Conservation (phyloP, 2,329 filamentous ascomycete species). For the Plenodomus tracheiphilus region DNA sequence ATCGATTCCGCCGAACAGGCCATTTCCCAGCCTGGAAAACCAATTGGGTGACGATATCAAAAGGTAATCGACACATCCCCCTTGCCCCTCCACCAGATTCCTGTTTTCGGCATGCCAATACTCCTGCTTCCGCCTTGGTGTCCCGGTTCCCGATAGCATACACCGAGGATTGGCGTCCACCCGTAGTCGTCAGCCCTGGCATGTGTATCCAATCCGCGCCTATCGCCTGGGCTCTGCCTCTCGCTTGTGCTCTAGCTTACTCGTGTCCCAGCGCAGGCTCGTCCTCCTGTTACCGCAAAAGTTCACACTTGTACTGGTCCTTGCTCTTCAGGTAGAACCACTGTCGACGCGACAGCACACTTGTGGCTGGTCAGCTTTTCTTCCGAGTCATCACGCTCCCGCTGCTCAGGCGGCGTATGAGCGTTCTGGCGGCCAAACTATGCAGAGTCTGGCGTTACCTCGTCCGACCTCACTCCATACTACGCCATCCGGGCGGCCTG, state of each 20-base stretch:
- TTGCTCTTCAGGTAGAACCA: constrained; percentile 19
- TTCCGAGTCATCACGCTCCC: constrained; percentile 34
- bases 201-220: too few species aligned
- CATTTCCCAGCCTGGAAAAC: background rate
- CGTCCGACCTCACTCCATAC: constrained; percentile 41
- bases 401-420: constrained; percentile 42
- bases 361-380: constrained; percentile 22
- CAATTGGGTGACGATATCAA: constrained; percentile 15
- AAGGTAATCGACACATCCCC: constrained; percentile 30
- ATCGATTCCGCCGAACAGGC: background rate
- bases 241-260: constrained; percentile 36
- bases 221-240: constrained; percentile 7
- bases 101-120: constrained; percentile 3
- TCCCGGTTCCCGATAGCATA: constrained; percentile 15
- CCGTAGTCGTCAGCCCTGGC: background rate
- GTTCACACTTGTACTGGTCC: constrained; percentile 21
- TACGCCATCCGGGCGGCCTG: constrained; percentile 43
- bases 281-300: constrained; percentile 25
- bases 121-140: constrained; percentile 2
- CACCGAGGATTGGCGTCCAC: background rate
- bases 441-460: constrained; percentile 48
- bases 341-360: constrained; percentile 17
- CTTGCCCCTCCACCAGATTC: constrained; percentile 10
- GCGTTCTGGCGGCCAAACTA: constrained; percentile 43
- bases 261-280: constrained; percentile 37